Evolutionary conservation across 169 alveolate genomes (phyloP).

Genomic region (Eimeria falciformis): DNA sequence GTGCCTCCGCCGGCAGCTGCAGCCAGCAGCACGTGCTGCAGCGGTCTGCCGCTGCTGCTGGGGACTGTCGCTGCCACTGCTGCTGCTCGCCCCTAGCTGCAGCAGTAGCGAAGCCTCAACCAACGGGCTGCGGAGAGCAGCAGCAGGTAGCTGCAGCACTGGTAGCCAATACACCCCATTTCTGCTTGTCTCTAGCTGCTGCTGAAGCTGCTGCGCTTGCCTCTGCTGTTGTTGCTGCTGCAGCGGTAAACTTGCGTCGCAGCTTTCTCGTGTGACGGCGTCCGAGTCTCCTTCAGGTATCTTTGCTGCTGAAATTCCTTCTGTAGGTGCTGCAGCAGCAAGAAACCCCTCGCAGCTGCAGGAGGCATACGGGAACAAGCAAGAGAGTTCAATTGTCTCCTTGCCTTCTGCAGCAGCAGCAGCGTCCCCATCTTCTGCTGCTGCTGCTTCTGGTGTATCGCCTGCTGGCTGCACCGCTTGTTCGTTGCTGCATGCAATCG

Average conservation of each 20-base stretch:
- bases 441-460: neutral
- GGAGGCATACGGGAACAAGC: no score
- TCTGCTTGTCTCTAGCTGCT: neutral
- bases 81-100: slow-evolving; percentile 15
- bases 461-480: slow-evolving; percentile 3
- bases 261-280: no score
- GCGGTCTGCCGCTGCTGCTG: neutral
- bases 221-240: slow-evolving; percentile 25
- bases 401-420: slow-evolving; percentile 19
- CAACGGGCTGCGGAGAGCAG: slow-evolving; percentile 4
- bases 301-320: slow-evolving; percentile 1
- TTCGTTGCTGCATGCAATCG: slow-evolving; percentile 5
- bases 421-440: neutral
- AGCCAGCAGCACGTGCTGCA: neutral
- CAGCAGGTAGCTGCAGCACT: neutral
- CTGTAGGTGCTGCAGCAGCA: slow-evolving; percentile 20
- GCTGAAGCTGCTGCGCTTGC: slow-evolving; percentile 15
- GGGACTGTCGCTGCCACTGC: slow-evolving; percentile 2
- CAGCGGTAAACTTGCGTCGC: no score
- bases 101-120: slow-evolving; percentile 17
- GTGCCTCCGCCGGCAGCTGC: slow-evolving; percentile 58
- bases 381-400: no score
- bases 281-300: no score
- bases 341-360: neutral
- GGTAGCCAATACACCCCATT: slow-evolving; percentile 11